A percentile compares a stretch with the other conserved stretches of the same genome.
These are phyloP conservation scores for Golubevia sp. DNA, from an alignment of 1,284 basidiomycete genomes.

Conservation along the genomic window DNA sequence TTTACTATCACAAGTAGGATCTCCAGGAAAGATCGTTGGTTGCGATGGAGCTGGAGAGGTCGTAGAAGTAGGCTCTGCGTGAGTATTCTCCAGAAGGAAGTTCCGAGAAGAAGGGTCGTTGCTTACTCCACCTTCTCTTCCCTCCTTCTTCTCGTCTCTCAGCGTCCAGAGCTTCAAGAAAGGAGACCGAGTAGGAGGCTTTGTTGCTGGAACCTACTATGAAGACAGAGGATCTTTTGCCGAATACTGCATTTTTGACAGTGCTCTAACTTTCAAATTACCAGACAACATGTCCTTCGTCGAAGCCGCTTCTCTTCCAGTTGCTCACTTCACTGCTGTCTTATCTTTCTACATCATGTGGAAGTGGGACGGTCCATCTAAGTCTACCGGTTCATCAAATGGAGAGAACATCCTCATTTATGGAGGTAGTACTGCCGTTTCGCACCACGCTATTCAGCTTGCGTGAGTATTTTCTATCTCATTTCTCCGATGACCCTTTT, in stretches of 20 bases:
- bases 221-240: conserved; percentile 58
- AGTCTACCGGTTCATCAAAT: background rate
- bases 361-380: background rate
- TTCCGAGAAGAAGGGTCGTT: too few relatives aligned
- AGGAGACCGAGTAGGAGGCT: conserved; percentile 69
- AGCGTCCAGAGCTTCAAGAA: conserved; percentile 66
- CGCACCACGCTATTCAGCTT: conserved; percentile 63
- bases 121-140: too few relatives aligned
- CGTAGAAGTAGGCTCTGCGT: conserved; percentile 67
- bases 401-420: conserved; percentile 61
- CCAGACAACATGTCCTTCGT: conserved; percentile 65
- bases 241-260: conserved; percentile 62
- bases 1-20: conserved; percentile 61
- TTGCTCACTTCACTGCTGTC: conserved; percentile 56
- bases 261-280: conserved; percentile 37
- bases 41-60: conserved; percentile 70
- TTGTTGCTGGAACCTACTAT: conserved; percentile 64
- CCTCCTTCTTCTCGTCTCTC: too few relatives aligned
- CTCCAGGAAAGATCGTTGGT: conserved; percentile 65
- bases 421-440: conserved; percentile 67
- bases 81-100: too few relatives aligned
- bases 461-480: too few relatives aligned
- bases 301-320: conserved; percentile 63
- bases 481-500: too few relatives aligned
- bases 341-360: background rate